Percentiles rank a stretch among this genome's conserved stretches.
phyloP scores from a whole-genome alignment of 169 alveolate species.

The Sarcocystis neurona region DNA sequence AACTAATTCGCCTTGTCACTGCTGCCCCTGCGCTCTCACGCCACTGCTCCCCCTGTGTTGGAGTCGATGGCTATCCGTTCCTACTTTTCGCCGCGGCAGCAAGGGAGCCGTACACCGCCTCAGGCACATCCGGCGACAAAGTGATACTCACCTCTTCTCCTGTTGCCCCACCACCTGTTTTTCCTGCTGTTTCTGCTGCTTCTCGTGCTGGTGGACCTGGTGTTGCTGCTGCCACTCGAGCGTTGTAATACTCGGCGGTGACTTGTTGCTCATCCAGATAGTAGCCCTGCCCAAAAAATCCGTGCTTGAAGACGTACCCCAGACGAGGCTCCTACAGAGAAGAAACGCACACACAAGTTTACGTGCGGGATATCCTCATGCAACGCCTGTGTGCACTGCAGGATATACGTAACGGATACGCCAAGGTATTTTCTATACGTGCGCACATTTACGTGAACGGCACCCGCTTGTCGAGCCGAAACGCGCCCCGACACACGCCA shows the following conservation, averaged over 20 bases:
- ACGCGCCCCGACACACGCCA: too few relatives aligned
- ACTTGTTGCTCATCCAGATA: constrained; percentile 48
- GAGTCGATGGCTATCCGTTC: too few relatives aligned
- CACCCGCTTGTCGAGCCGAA: too few relatives aligned
- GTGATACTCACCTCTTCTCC: constrained; percentile 16
- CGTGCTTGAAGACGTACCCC: constrained; percentile 51
- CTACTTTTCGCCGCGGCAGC: constrained; percentile 24
- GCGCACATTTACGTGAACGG: too few relatives aligned
- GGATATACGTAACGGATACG: too few relatives aligned
- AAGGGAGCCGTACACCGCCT: constrained; percentile 12
- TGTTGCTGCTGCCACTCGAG: constrained; percentile 18
- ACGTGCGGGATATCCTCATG: neutral
- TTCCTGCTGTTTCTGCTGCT: neutral
- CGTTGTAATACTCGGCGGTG: neutral
- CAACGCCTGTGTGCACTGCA: too few relatives aligned
- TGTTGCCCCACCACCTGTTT: neutral
- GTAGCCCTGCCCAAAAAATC: constrained; percentile 54
- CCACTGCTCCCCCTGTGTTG: too few relatives aligned
- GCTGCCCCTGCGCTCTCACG: too few relatives aligned
- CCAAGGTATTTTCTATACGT: too few relatives aligned
- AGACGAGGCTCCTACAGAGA: constrained; percentile 1
- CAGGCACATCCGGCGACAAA: constrained; percentile 15
- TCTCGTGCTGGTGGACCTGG: neutral
- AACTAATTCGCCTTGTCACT: too few relatives aligned
- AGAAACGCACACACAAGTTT: neutral